Conservation (phyloP, 2,329 filamentous ascomycete species). For the Alternaria tenuissima region DNA sequence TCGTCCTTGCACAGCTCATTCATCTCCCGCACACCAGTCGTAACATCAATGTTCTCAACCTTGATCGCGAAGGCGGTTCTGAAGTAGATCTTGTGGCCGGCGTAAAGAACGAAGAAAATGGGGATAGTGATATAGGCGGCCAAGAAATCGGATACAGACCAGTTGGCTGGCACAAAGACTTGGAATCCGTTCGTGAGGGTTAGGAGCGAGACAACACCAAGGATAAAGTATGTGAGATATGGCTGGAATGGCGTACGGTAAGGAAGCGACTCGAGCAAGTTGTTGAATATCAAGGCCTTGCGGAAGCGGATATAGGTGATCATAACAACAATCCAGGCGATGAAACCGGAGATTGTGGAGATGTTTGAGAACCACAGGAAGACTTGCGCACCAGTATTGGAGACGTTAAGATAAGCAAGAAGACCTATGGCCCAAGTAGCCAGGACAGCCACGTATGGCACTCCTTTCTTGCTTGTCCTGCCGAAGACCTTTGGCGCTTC, state of each 20-base stretch:
- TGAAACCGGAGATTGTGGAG: constrained; percentile 65
- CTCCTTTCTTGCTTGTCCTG: constrained; percentile 55
- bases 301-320: constrained; percentile 69
- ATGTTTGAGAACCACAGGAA: constrained; percentile 78
- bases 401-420: constrained; percentile 61
- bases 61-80: constrained; percentile 39
- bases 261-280: constrained; percentile 64
- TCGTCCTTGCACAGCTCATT: constrained; percentile 47
- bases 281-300: constrained; percentile 56
- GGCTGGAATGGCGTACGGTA: constrained; percentile 59
- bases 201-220: constrained; percentile 55
- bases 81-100: constrained; percentile 46
- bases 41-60: constrained; percentile 42
- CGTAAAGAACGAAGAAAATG: constrained; percentile 46
- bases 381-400: constrained; percentile 55
- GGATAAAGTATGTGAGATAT: constrained; percentile 67
- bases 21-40: constrained; percentile 48
- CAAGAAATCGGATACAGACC: constrained; percentile 59
- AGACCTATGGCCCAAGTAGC: constrained; percentile 53
- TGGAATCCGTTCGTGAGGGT: constrained; percentile 49
- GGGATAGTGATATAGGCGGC: constrained; percentile 59
- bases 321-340: constrained; percentile 64
- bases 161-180: constrained; percentile 64
- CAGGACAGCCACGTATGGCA: constrained; percentile 51
- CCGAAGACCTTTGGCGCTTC: constrained; percentile 63